Base-by-base conservation (phyloP, 2,329 filamentous ascomycete genomes). In the Didymella exigua region DNA sequence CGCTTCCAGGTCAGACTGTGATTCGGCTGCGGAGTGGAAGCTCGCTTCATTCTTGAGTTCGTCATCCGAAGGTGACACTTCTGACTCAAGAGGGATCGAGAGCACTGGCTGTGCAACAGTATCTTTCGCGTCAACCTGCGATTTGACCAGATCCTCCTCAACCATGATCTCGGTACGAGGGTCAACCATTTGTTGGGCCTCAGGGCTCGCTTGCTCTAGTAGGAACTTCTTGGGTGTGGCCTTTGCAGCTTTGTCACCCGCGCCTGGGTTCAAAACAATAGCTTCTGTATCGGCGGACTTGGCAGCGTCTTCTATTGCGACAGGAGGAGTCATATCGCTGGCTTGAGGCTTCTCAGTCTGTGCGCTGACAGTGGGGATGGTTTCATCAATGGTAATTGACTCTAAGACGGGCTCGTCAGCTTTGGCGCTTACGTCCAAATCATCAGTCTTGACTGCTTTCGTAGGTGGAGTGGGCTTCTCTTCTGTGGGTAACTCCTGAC, bases 41-140 rank as follows among this genome's bases (percentile, higher is more conserved):
- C 63, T 71, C 13, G 45, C 43, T 18, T 71, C 63, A 8, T 66
- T 59, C 46, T 65, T 66, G 14, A 58, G 54, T n/a, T 68, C 63
- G 21, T 68, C 63, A 16, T 70, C 66, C 1, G 65, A 66, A 11
- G 18, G 16, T 6, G 42, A n/a, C 3, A 65, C 54, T 18, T 55
- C 42, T 5, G 21, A 5, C 10, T 26, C 23, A n/a, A 30, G 21
- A 23, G 26, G 5, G 11, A 11, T 19, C 3, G 21, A 24, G n/a
- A 31, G 9, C 10, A 40, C 9, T 23, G 11, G 24, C n/a, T 33
- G 2, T 14, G 11, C 37, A 23, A 3, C 16, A 6, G 10, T 31
- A 18, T 40, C 19, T 11, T 19, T 26, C 10, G 9, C 24, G 5
- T 33, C 21, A 19, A 5, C 30, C 19, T 11, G 2, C 10, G 21